A percentile compares a stretch with the other conserved stretches of the same genome.
Evolutionary conservation across 177 flowering plant genomes (phyloP).

Genomic region (Vitis hybrid): DNA sequence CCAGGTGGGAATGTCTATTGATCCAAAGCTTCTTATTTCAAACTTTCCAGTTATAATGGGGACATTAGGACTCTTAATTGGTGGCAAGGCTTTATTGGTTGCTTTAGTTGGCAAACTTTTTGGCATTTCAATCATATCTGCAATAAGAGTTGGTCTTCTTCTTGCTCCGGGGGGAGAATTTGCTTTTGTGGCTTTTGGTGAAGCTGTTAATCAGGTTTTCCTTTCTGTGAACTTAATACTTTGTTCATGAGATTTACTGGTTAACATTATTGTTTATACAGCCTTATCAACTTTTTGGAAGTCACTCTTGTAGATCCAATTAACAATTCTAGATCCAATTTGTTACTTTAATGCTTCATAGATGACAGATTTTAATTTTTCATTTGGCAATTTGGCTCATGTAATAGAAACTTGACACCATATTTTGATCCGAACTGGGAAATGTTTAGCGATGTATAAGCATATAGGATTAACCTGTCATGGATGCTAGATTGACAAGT

Average conservation of each 20-base stretch:
- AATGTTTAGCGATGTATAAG: too few species aligned
- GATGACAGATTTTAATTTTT: too few species aligned
- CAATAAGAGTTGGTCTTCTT: conserved; percentile 92
- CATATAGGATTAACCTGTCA: too few species aligned
- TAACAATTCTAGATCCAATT: not conserved
- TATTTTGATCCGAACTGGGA: too few species aligned
- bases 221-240: not conserved
- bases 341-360: not conserved
- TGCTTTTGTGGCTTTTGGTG: conserved; percentile 99
- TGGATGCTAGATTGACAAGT: too few species aligned
- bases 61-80: conserved; percentile 75
- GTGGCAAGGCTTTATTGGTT: conserved; percentile 87
- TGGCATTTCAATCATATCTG: conserved; percentile 91
- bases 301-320: not conserved
- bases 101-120: conserved; percentile 75
- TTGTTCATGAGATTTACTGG: not conserved
- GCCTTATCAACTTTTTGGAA: not conserved
- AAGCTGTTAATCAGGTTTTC: conserved; percentile 98
- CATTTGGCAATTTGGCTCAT: too few species aligned
- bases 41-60: conserved; percentile 85
- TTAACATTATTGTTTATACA: not conserved
- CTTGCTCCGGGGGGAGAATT: conserved; percentile 99
- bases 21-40: conserved; percentile 90
- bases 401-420: too few species aligned
- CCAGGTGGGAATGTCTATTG: conserved; percentile 99